A percentile compares a stretch with the other conserved stretches of the same genome.
phyloP scores from a whole-genome alignment of 495 filamentous ascomycete genomes.

The Talaromyces adpressus region DNA sequence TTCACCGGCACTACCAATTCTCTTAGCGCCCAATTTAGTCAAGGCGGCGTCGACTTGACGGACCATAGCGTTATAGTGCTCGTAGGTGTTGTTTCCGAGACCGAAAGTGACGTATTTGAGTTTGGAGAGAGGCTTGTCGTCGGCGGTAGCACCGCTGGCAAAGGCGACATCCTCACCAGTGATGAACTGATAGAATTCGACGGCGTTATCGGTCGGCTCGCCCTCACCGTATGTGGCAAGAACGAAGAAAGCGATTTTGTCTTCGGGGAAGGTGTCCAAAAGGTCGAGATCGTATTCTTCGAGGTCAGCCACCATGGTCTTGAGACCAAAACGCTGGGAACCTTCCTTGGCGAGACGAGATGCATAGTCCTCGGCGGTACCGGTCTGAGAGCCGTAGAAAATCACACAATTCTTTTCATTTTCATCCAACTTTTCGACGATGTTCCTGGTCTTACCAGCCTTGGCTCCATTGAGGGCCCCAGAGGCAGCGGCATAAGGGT shows the following conservation, averaged over 20 bases:
- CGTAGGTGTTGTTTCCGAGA: slow-evolving; percentile 96
- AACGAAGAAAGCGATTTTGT: slow-evolving; percentile 92
- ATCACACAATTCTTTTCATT: slow-evolving; percentile 94
- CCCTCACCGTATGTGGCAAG: slow-evolving; percentile 97
- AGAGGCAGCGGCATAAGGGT: slow-evolving; percentile 74
- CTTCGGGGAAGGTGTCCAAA: slow-evolving; percentile 77
- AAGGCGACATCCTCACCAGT: slow-evolving; percentile 74
- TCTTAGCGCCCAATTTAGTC: slow-evolving; percentile 68
- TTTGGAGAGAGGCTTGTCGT: slow-evolving; percentile 70
- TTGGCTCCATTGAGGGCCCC: slow-evolving; percentile 63
- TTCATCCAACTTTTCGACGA: slow-evolving; percentile 94
- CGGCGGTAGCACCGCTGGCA: slow-evolving; percentile 54
- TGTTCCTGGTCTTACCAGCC: slow-evolving; percentile 83
- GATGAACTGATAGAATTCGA: slow-evolving; percentile 98
- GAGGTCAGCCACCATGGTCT: slow-evolving; percentile 97
- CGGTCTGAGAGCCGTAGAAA: slow-evolving; percentile 97
- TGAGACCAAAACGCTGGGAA: slow-evolving; percentile 88
- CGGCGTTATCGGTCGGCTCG: slow-evolving; percentile 97
- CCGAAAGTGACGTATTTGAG: slow-evolving; percentile 95
- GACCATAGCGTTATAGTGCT: slow-evolving; percentile 99
- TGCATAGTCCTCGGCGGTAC: slow-evolving; percentile 97
- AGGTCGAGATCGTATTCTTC: slow-evolving; percentile 98
- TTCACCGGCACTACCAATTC: slow-evolving; percentile 85
- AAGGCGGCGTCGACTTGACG: slow-evolving; percentile 78
- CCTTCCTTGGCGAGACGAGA: slow-evolving; percentile 97